Conservation (phyloP, 768 basidiomycete genomes). For the Rhizopogon vesiculosus region DNA sequence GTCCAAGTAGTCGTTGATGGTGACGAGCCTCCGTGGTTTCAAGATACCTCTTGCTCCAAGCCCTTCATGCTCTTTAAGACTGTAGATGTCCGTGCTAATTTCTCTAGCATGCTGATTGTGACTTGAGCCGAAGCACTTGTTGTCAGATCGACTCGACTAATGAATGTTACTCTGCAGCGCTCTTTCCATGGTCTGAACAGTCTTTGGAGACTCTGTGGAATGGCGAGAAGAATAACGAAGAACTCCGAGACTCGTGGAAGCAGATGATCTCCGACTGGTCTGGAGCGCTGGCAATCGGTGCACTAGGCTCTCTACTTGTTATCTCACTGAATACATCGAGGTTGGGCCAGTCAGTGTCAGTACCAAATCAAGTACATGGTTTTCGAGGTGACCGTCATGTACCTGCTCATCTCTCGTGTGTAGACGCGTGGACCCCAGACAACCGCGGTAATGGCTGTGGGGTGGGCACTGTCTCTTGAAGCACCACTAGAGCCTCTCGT, state of each 20-base stretch:
- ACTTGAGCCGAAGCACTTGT: slow-evolving; percentile 8
- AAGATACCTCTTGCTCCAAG: slow-evolving; percentile 23
- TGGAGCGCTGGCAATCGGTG: slow-evolving; percentile 48
- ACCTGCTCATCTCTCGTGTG: not conserved
- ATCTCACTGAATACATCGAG: slow-evolving; percentile 3
- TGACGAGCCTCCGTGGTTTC: slow-evolving; percentile 1
- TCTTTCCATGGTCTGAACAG: slow-evolving; percentile 38
- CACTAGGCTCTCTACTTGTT: slow-evolving; percentile 27
- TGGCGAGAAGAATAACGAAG: slow-evolving; percentile 25
- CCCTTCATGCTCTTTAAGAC: slow-evolving; percentile 41
- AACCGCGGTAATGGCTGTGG: slow-evolving; percentile 27
- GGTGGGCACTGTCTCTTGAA: slow-evolving; percentile 52
- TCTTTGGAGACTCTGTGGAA: slow-evolving; percentile 37
- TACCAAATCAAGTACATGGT: not conserved
- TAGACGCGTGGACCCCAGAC: not conserved
- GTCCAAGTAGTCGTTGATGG: not conserved
- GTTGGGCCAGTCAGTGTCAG: not conserved
- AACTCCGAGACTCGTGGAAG: slow-evolving; percentile 38
- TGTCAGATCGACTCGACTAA: slow-evolving; percentile 29
- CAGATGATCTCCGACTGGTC: slow-evolving; percentile 41
- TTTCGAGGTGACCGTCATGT: not conserved
- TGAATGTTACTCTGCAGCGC: slow-evolving; percentile 32
- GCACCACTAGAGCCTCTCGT: slow-evolving; percentile 53
- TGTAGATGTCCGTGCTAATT: slow-evolving; percentile 36
- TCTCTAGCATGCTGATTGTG: not conserved